A percentile compares a stretch with the other conserved stretches of the same genome.
Evolutionary conservation across 2,329 filamentous ascomycete genomes (phyloP).

Genomic region (Exophiala sp.): DNA sequence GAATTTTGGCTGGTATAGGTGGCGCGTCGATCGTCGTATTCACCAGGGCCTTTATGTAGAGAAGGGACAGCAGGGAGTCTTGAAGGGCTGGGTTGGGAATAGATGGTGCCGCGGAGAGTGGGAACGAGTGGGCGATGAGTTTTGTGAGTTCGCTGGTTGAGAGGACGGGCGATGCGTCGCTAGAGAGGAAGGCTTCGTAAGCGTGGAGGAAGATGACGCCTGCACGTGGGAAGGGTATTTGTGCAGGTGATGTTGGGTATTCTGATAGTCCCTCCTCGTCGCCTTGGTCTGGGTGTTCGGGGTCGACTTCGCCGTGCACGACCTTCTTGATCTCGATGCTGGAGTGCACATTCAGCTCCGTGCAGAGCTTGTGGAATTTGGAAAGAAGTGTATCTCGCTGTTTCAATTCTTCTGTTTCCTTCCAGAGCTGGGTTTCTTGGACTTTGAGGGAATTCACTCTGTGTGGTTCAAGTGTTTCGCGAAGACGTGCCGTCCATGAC

Average conservation of each 20-base stretch:
- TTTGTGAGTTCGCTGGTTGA: conserved; percentile 18
- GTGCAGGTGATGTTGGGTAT: conserved; percentile 27
- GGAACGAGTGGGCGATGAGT: conserved; percentile 19
- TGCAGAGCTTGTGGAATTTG: conserved; percentile 40
- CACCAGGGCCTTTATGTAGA: conserved; percentile 15
- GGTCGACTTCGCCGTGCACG: conserved; percentile 11
- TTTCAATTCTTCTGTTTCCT: conserved; percentile 47
- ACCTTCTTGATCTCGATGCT: conserved; percentile 15
- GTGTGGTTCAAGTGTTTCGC: conserved; percentile 56
- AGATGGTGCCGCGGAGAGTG: conserved; percentile 17
- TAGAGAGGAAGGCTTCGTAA: conserved; percentile 13
- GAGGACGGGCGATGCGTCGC: conserved; percentile 9
- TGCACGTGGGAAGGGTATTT: conserved; percentile 27
- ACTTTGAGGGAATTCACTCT: conserved; percentile 47
- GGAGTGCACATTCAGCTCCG: conserved; percentile 13
- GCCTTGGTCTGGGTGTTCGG: conserved; percentile 9
- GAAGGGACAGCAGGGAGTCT: conserved; percentile 20
- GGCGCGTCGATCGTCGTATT: conserved; percentile 5
- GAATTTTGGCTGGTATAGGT: conserved; percentile 20
- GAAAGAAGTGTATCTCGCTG: conserved; percentile 55
- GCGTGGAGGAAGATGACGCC: conserved; percentile 24
- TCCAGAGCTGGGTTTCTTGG: conserved; percentile 52
- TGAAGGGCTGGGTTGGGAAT: conserved; percentile 19
- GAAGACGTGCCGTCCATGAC: conserved; percentile 49
- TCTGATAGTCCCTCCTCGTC: conserved; percentile 24